Evolutionary conservation across 2,329 filamentous ascomycete species (phyloP).

Genomic region (Hymenoscyphus scutula): DNA sequence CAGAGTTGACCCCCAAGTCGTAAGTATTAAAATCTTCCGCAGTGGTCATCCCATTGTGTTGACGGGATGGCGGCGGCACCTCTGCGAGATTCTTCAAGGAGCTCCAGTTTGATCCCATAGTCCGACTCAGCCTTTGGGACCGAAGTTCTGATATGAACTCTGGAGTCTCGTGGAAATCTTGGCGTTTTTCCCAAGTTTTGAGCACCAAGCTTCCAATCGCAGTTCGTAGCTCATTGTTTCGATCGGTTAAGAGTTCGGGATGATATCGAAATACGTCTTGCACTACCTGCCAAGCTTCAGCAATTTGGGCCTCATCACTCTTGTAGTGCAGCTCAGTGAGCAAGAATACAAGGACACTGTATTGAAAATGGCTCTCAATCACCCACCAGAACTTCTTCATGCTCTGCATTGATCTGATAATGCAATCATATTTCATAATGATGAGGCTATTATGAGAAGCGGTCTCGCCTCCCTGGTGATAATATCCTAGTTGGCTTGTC

Average conservation of each 20-base stretch:
- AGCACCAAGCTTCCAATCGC: too few species aligned
- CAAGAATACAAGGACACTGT: slow-evolving; percentile 5
- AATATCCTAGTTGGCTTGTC: too few species aligned
- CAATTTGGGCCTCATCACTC: too few species aligned
- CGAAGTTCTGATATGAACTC: neutral
- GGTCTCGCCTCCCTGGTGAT: too few species aligned
- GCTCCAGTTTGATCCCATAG: neutral
- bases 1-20: neutral
- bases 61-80: neutral
- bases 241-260: too few species aligned
- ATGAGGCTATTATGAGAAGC: too few species aligned
- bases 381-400: slow-evolving; percentile 6
- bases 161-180: too few species aligned
- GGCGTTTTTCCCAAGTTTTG: too few species aligned
- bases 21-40: neutral
- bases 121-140: neutral
- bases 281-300: too few species aligned
- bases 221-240: too few species aligned
- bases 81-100: neutral
- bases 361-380: slow-evolving; percentile 6
- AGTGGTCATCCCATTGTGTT: neutral
- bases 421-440: slow-evolving; percentile 3
- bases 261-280: too few species aligned
- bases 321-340: too few species aligned
- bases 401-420: neutral